Percentiles rank a stretch among this genome's conserved stretches.
Conservation (phyloP, 2,329 filamentous ascomycete genomes). For the Corinectria fuckeliana region DNA sequence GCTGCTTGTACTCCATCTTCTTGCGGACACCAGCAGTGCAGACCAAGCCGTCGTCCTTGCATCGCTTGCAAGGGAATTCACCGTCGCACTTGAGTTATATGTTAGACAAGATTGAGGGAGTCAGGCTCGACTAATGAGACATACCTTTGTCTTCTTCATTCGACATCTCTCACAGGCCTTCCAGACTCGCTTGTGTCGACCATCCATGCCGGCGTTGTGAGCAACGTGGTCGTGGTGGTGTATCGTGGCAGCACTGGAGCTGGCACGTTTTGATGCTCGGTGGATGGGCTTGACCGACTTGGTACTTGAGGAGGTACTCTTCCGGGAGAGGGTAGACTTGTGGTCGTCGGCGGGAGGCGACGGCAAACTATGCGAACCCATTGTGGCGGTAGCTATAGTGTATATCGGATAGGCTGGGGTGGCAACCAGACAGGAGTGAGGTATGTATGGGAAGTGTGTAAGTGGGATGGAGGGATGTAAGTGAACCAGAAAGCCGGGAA, state of each 20-base stretch:
- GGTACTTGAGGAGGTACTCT: conserved; percentile 47
- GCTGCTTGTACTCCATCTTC: conserved; percentile 73
- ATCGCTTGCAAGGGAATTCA: conserved; percentile 70
- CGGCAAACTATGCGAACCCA: conserved; percentile 57
- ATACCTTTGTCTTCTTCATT: conserved; percentile 74
- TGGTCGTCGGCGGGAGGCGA: conserved; percentile 60
- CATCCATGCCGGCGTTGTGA: conserved; percentile 52
- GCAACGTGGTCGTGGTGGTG: conserved; percentile 48
- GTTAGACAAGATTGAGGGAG: conserved; percentile 23
- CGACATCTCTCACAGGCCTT: conserved; percentile 71
- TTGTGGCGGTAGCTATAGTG: conserved; percentile 40
- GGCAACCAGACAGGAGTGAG: conserved; percentile 14
- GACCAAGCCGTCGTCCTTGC: conserved; percentile 69
- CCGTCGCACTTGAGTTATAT: conserved; percentile 61
- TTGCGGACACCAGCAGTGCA: conserved; percentile 69
- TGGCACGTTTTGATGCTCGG: conserved; percentile 59
- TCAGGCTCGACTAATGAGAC: conserved; percentile 5
- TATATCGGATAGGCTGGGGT: conserved; percentile 14
- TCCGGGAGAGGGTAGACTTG: conserved; percentile 47
- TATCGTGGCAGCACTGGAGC: conserved; percentile 43
- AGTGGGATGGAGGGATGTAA: conserved; percentile 20
- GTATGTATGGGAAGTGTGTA: conserved; percentile 20
- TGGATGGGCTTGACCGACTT: conserved; percentile 59
- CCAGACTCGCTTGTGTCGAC: conserved; percentile 69
- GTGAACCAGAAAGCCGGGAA: conserved; percentile 29